A percentile compares a stretch with the other conserved stretches of the same genome.
These are phyloP conservation scores for Willaertia magna DNA, from an alignment of 208 protist genomes.

Conservation along the genomic window DNA sequence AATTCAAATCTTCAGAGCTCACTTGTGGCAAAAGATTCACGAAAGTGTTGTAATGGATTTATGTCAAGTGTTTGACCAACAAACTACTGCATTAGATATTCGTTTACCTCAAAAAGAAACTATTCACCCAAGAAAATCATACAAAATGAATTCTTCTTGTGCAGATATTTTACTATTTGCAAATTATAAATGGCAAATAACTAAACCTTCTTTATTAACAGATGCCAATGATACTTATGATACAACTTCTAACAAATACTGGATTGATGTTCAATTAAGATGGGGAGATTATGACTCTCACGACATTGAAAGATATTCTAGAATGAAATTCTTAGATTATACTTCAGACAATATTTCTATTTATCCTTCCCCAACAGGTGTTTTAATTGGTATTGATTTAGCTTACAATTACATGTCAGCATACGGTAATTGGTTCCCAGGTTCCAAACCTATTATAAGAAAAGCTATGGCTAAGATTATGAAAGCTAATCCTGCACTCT, in stretches of 20 bases:
- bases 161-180: slow-evolving; percentile 86
- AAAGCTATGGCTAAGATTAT: slow-evolving; percentile 98
- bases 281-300: slow-evolving; percentile 99
- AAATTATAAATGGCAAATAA: slow-evolving; percentile 84
- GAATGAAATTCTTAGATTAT: slow-evolving; percentile 99
- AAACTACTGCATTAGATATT: slow-evolving; percentile 92
- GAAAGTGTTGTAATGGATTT: slow-evolving; percentile 97
- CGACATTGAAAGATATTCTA: slow-evolving; percentile 98
- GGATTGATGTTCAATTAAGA: slow-evolving; percentile 99
- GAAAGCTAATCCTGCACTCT: slow-evolving; percentile 98
- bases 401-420: slow-evolving; percentile 97
- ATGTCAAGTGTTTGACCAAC: slow-evolving; percentile 83
- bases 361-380: slow-evolving; percentile 97
- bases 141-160: slow-evolving; percentile 87
- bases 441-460: slow-evolving; percentile 88
- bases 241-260: slow-evolving; percentile 89
- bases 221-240: slow-evolving; percentile 56
- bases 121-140: slow-evolving; percentile 94
- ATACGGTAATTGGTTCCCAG: slow-evolving; percentile 98
- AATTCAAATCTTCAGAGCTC: slow-evolving; percentile 99
- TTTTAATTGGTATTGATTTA: slow-evolving; percentile 97
- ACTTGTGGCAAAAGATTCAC: slow-evolving; percentile 99
- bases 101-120: slow-evolving; percentile 98
- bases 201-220: slow-evolving; percentile 78
- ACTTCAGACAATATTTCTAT: slow-evolving; percentile 91